phyloP scores from a whole-genome alignment of 2,329 filamentous ascomycete genomes.

The Colletotrichum higginsianum region DNA sequence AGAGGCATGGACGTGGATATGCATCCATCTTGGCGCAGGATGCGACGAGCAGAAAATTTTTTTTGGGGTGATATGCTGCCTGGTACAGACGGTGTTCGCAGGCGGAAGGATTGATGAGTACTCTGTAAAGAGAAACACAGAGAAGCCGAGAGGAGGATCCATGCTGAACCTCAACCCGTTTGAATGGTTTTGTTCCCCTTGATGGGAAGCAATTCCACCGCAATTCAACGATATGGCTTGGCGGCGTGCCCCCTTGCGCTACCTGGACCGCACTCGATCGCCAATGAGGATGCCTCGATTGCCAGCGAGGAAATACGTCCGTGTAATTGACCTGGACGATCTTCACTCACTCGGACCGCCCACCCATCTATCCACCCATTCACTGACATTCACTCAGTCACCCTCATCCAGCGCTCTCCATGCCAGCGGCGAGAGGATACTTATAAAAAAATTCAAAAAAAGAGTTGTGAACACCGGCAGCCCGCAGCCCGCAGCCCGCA shows the following conservation, averaged over 20 bases:
- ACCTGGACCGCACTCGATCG: constrained; percentile 7
- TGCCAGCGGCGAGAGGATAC: neutral
- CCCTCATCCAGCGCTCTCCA: too few relatives aligned
- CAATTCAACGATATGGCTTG: constrained; percentile 33
- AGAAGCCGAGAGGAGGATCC: neutral
- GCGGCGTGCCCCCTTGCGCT: constrained; percentile 11
- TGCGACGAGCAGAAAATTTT: neutral
- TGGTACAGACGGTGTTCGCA: neutral
- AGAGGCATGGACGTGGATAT: neutral
- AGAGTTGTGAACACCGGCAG: neutral
- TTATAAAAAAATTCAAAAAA: neutral
- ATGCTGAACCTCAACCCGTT: constrained; percentile 3
- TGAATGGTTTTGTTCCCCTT: constrained; percentile 6
- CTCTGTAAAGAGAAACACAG: neutral
- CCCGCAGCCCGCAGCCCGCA: neutral
- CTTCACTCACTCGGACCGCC: neutral
- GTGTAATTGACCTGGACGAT: neutral
- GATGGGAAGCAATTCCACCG: neutral
- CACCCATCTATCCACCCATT: too few relatives aligned
- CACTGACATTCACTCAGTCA: too few relatives aligned
- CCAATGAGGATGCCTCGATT: neutral
- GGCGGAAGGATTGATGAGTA: neutral
- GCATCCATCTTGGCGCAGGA: neutral
- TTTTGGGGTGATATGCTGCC: neutral
- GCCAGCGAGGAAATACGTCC: neutral